These are phyloP conservation scores for Auricularia sp. DNA, from an alignment of 768 basidiomycete species.

Conservation along the genomic window DNA sequence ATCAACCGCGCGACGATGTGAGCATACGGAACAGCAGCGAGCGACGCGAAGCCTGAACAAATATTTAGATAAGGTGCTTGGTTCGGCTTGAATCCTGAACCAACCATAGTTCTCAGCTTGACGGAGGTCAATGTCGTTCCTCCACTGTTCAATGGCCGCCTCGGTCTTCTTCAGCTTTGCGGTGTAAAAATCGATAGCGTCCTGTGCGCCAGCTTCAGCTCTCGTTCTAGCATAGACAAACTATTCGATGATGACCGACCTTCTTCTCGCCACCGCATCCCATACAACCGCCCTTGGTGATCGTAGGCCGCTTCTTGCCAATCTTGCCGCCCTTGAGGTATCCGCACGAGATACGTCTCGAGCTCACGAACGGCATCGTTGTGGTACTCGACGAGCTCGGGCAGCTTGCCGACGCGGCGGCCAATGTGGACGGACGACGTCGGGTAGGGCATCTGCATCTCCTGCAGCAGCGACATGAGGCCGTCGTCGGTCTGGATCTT, in stretches of 20 bases:
- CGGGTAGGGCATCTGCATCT: conserved; percentile 69
- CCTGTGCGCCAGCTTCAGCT: conserved; percentile 21
- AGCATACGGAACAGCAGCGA: conserved; percentile 81
- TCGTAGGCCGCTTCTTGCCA: conserved; percentile 70
- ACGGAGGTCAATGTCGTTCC: conserved; percentile 57
- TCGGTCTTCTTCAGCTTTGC: conserved; percentile 53
- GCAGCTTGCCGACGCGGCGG: conserved; percentile 76
- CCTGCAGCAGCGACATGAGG: conserved; percentile 63
- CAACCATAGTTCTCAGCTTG: conserved; percentile 73
- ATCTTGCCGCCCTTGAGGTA: conserved; percentile 80
- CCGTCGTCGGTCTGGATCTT: conserved; percentile 80
- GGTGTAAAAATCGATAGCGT: conserved; percentile 90
- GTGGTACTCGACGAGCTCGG: conserved; percentile 83
- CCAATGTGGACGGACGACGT: conserved; percentile 87
- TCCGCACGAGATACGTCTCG: conserved; percentile 76
- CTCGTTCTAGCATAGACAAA: neutral
- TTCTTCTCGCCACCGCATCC: conserved; percentile 76
- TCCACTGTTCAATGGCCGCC: conserved; percentile 59
- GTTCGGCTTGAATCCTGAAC: too few species aligned
- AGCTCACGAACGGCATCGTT: conserved; percentile 91
- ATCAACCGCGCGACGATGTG: conserved; percentile 74
- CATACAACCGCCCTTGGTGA: conserved; percentile 66
- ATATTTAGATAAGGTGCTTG: too few species aligned
- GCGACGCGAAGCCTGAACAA: conserved; percentile 58
- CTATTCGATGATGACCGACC: conserved; percentile 8